Evolutionary conservation across 2,329 filamentous ascomycete species (phyloP).

Genomic region (Calonectria ilicicola): DNA sequence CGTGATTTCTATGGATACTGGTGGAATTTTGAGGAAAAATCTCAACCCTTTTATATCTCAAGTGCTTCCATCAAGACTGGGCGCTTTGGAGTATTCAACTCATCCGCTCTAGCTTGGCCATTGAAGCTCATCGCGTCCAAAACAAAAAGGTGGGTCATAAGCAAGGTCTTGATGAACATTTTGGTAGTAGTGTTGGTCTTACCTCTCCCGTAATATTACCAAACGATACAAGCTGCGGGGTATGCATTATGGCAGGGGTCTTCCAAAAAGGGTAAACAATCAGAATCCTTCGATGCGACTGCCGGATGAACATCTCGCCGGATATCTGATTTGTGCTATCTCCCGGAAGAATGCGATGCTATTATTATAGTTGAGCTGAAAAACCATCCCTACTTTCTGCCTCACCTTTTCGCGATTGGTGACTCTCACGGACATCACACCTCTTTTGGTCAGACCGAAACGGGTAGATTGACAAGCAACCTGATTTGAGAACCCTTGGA

Average conservation of each 20-base stretch:
- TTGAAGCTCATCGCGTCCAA: background rate
- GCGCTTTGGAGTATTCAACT: background rate
- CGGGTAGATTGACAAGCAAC: background rate
- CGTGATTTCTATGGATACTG: background rate
- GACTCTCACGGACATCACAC: background rate
- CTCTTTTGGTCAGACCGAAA: background rate
- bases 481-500: background rate
- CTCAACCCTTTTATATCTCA: background rate
- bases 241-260: too few species aligned
- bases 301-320: background rate
- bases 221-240: background rate
- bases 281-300: background rate
- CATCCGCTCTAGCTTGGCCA: background rate
- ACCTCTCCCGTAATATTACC: background rate
- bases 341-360: background rate
- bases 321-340: background rate
- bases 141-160: background rate
- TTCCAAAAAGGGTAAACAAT: constrained; percentile 3
- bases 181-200: background rate
- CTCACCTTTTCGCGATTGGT: background rate
- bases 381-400: background rate
- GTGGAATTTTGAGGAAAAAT: background rate
- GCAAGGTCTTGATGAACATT: background rate
- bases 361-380: background rate
- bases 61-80: background rate